Base-by-base conservation (phyloP, 164 flowering plant species). In the Berberis vulgaris region DNA sequence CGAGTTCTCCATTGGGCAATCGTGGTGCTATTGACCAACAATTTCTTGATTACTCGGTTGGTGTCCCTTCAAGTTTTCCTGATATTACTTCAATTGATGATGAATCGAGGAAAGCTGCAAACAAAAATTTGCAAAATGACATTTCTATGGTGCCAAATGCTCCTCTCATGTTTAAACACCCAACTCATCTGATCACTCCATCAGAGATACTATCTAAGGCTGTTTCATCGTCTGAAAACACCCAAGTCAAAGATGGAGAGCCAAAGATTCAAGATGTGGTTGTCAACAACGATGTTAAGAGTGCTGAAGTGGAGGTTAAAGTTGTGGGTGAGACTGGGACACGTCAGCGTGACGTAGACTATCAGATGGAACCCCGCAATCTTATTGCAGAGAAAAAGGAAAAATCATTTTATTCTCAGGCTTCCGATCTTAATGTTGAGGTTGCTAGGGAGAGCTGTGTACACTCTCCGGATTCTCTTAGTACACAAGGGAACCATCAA, bases 161-260 rank as follows among this genome's bases (percentile, higher is more conserved):
- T 54, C 74, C 79, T 60, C 45, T 72, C 44, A 65, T 74, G 74
- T 86, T 86, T 77, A 86, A 81, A 71, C 91, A 83, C 68, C 92
- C 96, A 26, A 89, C 93, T 55, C 96, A 91, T 77, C 76, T 94
- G 54, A 75, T 94, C 58, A 94, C 99, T 56, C 97, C 99, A 47
- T 77, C 89, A 43, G 99, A 94, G 76, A 82, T 90, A 47, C 64
- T 89, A 54, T 65, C 68, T 44, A 84, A 63, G 83, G 86, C 86
- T 46, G 79, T 55, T 66, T 78, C 91, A 60, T 78, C 95, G 7
- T 69, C 92, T 54, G 97, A 85, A 60, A 68, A 45, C 43, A 64
- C 77, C 50, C 79, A 67, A 73, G 41, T 65, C 57, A 65, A 60
- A 62, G 84, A 72, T 39, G 78, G 61, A 45, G 90, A 82, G 49